Evolutionary conservation across 2,329 filamentous ascomycete genomes (phyloP), one percentile per base, ranked within the genome.

Genomic region (Corynespora cassiicola): DNA sequence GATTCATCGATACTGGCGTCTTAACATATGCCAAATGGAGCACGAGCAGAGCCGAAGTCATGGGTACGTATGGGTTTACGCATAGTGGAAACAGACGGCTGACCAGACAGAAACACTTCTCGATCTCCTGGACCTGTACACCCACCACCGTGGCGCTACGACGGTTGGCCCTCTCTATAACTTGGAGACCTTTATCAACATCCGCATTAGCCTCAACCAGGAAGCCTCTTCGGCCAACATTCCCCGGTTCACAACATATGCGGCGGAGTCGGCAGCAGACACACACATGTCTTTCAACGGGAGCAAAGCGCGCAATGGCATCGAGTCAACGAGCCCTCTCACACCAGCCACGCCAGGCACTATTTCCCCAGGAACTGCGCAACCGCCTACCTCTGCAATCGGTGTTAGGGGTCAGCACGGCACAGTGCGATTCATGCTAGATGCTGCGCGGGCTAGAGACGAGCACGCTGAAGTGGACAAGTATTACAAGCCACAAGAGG

Each of bases 111-210:
- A 97, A 76, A 92, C 89, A 0, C 81, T 96, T 56, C 82, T 96
- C 24, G 94, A 97, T 61, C 77, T 96, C 0, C 79, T 97, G 17
- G 92, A 99, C 60, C 79, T 97, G 3, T 97, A 96, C 68, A 94
- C 90, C 0, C 88, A 95, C 60, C 86, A 95, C 62, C 82, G 83
- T 37, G 80, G 82, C 51, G 76, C 79, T 34, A 96, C 90, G 21
- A 82, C 85, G 33, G 75, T 96, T 14, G 91, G 90, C 6, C 75
- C 80, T 11, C 74, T 80, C 31, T 87, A 89, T 67, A 81, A 86
- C 30, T 76, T 92, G 27, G 85, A 92, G 52, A 80, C 79, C 36
- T 92, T 96, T 64, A 88, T 97, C 61, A 82, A 86, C 49, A 84
- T 95, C 54, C 89, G 94, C 63, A 96, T 97, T 48, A 78, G 82